phyloP scores from a whole-genome alignment of 2,329 filamentous ascomycete genomes.

The Acephala macrosclerotiorum region DNA sequence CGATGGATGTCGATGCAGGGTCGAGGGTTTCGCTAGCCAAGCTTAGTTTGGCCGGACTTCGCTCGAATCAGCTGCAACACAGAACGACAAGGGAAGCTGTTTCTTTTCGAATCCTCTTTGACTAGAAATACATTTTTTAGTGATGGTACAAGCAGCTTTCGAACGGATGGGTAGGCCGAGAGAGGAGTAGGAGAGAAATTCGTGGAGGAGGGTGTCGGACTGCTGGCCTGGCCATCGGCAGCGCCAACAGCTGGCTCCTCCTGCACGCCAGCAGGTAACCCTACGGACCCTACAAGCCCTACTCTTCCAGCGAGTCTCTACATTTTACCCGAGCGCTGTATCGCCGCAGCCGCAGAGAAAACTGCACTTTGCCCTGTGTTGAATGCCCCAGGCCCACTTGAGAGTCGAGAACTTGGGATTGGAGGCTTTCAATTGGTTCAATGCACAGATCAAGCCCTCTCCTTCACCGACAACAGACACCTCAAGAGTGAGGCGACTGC shows the following conservation, averaged over 20 bases:
- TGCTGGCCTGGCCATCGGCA: too few relatives aligned
- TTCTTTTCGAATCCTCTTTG: background rate
- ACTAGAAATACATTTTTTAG: slow-evolving; percentile 19
- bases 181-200: background rate
- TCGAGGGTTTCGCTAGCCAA: background rate
- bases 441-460: background rate
- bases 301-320: background rate
- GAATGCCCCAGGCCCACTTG: background rate
- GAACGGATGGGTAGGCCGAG: background rate
- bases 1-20: too few relatives aligned
- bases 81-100: background rate
- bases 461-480: background rate
- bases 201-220: too few relatives aligned
- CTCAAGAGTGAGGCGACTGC: slow-evolving; percentile 18
- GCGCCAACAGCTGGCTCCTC: too few relatives aligned
- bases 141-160: slow-evolving; percentile 15
- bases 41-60: background rate
- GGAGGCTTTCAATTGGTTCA: background rate
- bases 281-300: background rate
- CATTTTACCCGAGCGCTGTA: slow-evolving; percentile 14
- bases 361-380: background rate
- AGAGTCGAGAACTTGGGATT: background rate
- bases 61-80: background rate
- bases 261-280: background rate
- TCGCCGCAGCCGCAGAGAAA: slow-evolving; percentile 24